Evolutionary conservation across 163 green algal genomes (phyloP).

Genomic region (Trebouxiophyceae sp.): DNA sequence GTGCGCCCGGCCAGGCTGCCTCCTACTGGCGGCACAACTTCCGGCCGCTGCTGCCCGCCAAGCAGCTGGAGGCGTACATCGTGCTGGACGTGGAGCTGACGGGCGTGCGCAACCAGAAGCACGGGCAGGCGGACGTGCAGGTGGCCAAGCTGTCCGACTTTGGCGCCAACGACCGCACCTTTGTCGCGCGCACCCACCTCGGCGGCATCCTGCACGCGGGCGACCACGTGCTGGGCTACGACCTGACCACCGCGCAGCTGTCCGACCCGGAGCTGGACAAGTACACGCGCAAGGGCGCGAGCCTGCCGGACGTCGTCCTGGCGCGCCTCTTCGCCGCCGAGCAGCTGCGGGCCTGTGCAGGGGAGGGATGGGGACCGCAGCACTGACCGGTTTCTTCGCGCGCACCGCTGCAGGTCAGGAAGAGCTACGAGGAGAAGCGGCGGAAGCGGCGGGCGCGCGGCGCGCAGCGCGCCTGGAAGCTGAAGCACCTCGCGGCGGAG

Average conservation of each 20-base stretch:
- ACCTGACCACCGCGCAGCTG: slow-evolving; percentile 69
- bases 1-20: slow-evolving; percentile 48
- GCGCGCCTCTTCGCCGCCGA: no score
- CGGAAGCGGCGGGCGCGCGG: slow-evolving; percentile 28
- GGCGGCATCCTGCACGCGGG: slow-evolving; percentile 82
- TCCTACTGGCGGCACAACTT: slow-evolving; percentile 80
- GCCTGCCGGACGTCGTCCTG: slow-evolving; percentile 71
- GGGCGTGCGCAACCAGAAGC: slow-evolving; percentile 7
- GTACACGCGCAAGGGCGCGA: slow-evolving; percentile 50
- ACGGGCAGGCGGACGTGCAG: slow-evolving; percentile 41
- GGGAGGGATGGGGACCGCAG: no score
- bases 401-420: slow-evolving; percentile 61
- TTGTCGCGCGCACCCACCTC: slow-evolving; percentile 78
- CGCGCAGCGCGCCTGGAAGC: slow-evolving; percentile 61
- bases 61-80: slow-evolving; percentile 79
- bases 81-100: slow-evolving; percentile 85
- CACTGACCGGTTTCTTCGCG: no score
- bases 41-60: slow-evolving; percentile 45
- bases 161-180: slow-evolving; percentile 81
- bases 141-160: slow-evolving; percentile 86
- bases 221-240: slow-evolving; percentile 87
- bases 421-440: slow-evolving; percentile 87
- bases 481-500: slow-evolving; percentile 73
- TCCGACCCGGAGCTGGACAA: slow-evolving; percentile 67
- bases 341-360: no score